Percentiles rank a stretch among this genome's conserved stretches.
phyloP scores from a whole-genome alignment of 352 stramenopile genomes.

The Globisporangium mamillatum region DNA sequence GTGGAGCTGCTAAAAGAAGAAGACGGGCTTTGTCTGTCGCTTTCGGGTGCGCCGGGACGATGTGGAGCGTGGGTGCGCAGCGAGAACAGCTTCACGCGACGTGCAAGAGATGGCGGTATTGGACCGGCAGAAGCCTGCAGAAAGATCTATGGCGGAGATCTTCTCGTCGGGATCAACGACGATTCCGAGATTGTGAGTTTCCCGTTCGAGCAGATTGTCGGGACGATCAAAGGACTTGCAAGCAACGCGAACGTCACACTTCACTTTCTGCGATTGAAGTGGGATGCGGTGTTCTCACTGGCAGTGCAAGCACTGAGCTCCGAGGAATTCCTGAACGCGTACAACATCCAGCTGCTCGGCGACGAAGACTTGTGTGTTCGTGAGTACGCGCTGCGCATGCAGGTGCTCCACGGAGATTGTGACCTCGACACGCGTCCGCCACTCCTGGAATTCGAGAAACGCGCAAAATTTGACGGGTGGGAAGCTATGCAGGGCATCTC shows the following conservation, averaged over 20 bases:
- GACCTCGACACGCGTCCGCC: constrained; percentile 47
- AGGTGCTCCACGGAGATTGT: constrained; percentile 69
- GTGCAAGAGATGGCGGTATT: constrained; percentile 35
- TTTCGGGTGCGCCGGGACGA: constrained; percentile 67
- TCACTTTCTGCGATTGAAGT: constrained; percentile 58
- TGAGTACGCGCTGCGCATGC: constrained; percentile 80
- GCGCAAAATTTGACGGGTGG: constrained; percentile 79
- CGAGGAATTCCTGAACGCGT: constrained; percentile 39
- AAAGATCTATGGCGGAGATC: constrained; percentile 56
- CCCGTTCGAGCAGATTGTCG: constrained; percentile 73
- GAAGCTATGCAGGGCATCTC: constrained; percentile 55
- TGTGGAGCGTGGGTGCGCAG: constrained; percentile 80
- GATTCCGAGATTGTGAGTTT: constrained; percentile 47
- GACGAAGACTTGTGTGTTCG: constrained; percentile 72
- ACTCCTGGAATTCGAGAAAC: constrained; percentile 64
- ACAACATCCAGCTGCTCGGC: constrained; percentile 42
- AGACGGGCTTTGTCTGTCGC: constrained; percentile 75
- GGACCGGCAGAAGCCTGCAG: constrained; percentile 63
- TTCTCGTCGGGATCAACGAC: constrained; percentile 72
- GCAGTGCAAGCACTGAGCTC: constrained; percentile 48
- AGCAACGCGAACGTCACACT: constrained; percentile 42
- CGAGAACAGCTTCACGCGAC: constrained; percentile 66
- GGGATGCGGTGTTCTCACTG: constrained; percentile 52
- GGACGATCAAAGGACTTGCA: constrained; percentile 53
- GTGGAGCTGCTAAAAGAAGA: constrained; percentile 54